Conservation (phyloP, 2,329 filamentous ascomycete genomes). For the Exserohilum rostratum region DNA sequence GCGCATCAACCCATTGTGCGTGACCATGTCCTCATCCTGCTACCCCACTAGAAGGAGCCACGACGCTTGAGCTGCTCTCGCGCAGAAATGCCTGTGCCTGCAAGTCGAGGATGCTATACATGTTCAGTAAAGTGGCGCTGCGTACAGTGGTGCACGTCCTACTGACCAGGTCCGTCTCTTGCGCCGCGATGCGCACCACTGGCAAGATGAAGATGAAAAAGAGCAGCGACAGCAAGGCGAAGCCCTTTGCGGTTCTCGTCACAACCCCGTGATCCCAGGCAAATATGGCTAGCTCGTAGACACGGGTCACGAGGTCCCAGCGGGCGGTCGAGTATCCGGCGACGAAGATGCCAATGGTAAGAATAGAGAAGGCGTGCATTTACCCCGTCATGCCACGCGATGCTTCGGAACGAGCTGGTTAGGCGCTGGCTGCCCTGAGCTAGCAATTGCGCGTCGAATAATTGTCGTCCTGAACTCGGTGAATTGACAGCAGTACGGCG, state of each 20-base stretch:
- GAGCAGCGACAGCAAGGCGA: conserved; percentile 78
- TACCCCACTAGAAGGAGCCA: conserved; percentile 79
- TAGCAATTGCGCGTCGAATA: background rate
- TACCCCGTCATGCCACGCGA: conserved; percentile 47
- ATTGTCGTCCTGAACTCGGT: background rate
- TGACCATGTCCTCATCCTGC: conserved; percentile 67
- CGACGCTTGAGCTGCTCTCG: conserved; percentile 92
- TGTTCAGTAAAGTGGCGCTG: conserved; percentile 13
- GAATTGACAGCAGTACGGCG: conserved; percentile 7
- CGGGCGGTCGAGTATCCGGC: conserved; percentile 99
- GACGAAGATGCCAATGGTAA: conserved; percentile 97
- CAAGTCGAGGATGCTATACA: conserved; percentile 77
- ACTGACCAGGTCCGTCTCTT: conserved; percentile 80
- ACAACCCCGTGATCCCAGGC: conserved; percentile 99
- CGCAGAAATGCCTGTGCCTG: conserved; percentile 83
- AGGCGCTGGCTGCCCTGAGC: background rate
- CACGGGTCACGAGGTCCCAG: conserved; percentile 95
- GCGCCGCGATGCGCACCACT: conserved; percentile 78
- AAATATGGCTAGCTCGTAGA: conserved; percentile 96
- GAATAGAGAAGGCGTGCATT: conserved; percentile 98
- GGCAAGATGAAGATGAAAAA: conserved; percentile 87
- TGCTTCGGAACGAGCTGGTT: background rate
- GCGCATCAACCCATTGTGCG: conserved; percentile 86
- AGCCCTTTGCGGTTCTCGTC: conserved; percentile 83
- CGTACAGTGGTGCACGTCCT: background rate